Evolutionary conservation across 2,329 filamentous ascomycete genomes (phyloP).

Genomic region (Pseudocercospora pini-densiflorae): DNA sequence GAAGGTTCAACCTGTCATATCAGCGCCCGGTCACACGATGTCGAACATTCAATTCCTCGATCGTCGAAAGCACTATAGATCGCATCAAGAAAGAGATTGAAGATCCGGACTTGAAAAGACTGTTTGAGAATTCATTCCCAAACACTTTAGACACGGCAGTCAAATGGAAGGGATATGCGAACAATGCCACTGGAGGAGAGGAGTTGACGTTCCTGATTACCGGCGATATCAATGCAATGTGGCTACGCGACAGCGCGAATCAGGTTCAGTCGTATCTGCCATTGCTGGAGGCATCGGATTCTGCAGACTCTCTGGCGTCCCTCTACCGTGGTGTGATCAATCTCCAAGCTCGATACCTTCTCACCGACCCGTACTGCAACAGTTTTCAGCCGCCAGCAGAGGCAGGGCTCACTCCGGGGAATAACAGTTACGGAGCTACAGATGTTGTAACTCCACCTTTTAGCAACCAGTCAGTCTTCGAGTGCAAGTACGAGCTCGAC

Average conservation of each 20-base stretch:
- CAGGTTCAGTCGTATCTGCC: constrained; percentile 73
- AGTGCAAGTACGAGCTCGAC: constrained; percentile 61
- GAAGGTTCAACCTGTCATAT: constrained; percentile 51
- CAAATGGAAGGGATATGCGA: constrained; percentile 66
- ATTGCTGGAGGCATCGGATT: constrained; percentile 60
- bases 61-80: constrained; percentile 46
- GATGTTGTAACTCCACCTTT: constrained; percentile 52
- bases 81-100: constrained; percentile 41
- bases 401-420: constrained; percentile 46
- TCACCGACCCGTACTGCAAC: constrained; percentile 61
- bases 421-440: constrained; percentile 44
- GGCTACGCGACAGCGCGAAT: constrained; percentile 63
- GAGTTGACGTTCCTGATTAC: constrained; percentile 67
- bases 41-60: constrained; percentile 52
- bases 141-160: constrained; percentile 78
- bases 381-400: constrained; percentile 58
- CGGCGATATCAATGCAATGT: constrained; percentile 63
- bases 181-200: constrained; percentile 54
- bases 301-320: constrained; percentile 64
- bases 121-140: constrained; percentile 75
- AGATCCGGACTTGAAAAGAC: constrained; percentile 66
- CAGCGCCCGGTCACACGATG: constrained; percentile 50
- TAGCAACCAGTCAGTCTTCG: constrained; percentile 51
- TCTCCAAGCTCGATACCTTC: constrained; percentile 70
- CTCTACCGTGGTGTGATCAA: constrained; percentile 75